These are phyloP conservation scores for Micromonas commoda DNA, from an alignment of 139 green algal genomes.

Conservation along the genomic window DNA sequence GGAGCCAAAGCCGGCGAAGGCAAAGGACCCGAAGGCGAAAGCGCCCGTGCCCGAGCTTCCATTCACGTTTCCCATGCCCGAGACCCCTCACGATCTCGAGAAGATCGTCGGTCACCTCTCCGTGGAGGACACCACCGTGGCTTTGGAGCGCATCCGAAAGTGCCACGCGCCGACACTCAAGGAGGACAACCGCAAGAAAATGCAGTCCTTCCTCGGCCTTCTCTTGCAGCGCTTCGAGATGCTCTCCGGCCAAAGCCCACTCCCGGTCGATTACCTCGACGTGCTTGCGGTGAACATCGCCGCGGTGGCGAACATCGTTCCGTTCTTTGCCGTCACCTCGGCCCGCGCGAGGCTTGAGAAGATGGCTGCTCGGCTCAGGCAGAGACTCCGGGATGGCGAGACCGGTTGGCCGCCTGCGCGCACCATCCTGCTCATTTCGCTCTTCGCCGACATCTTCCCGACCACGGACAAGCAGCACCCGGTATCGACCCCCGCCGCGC, in stretches of 20 bases:
- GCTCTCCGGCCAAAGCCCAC: slow-evolving; percentile 53
- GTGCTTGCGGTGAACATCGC: slow-evolving; percentile 55
- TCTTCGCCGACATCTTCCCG: slow-evolving; percentile 78
- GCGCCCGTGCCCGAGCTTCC: slow-evolving; percentile 52
- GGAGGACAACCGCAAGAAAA: slow-evolving; percentile 57
- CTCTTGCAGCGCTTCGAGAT: slow-evolving; percentile 85
- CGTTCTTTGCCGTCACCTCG: slow-evolving; percentile 79
- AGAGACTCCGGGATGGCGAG: slow-evolving; percentile 13
- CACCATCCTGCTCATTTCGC: slow-evolving; percentile 70
- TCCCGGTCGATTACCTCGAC: slow-evolving; percentile 59
- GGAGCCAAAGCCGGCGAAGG: slow-evolving; percentile 6
- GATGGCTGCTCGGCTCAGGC: slow-evolving; percentile 46
- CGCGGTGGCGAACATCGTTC: slow-evolving; percentile 61
- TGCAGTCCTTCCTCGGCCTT: slow-evolving; percentile 74
- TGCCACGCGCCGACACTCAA: slow-evolving; percentile 66
- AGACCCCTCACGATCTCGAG: slow-evolving; percentile 60
- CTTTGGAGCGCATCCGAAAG: slow-evolving; percentile 63
- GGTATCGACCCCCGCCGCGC: slow-evolving; percentile 61
- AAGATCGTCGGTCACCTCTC: slow-evolving; percentile 43
- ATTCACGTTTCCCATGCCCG: slow-evolving; percentile 68
- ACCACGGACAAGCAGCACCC: slow-evolving; percentile 71
- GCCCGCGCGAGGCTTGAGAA: slow-evolving; percentile 64
- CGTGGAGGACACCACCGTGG: slow-evolving; percentile 49
- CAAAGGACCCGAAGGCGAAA: background rate
- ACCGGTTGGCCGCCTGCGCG: slow-evolving; percentile 41